These are phyloP conservation scores for Leptographium procerum DNA, from an alignment of 2,329 filamentous ascomycete species.

Conservation along the genomic window DNA sequence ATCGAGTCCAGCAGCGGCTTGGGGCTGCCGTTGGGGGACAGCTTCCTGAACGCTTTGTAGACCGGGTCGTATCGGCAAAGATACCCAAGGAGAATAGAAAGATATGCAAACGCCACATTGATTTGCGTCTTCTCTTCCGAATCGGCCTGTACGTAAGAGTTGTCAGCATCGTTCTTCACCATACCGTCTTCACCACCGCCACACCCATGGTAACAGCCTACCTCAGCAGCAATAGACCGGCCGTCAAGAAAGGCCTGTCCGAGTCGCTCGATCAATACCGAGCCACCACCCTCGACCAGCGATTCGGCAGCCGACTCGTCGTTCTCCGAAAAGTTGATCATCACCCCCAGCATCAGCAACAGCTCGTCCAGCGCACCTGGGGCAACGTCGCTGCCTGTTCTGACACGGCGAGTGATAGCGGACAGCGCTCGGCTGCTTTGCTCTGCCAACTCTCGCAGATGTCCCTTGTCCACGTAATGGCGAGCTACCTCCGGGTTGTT, in stretches of 20 bases:
- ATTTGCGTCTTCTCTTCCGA: slow-evolving; percentile 64
- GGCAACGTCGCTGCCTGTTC: slow-evolving; percentile 37
- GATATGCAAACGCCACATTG: slow-evolving; percentile 77
- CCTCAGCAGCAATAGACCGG: slow-evolving; percentile 54
- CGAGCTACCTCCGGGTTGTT: slow-evolving; percentile 60
- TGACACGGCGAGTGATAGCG: slow-evolving; percentile 30
- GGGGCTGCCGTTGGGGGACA: slow-evolving; percentile 32
- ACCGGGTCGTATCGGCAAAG: slow-evolving; percentile 49
- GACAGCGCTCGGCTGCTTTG: slow-evolving; percentile 41
- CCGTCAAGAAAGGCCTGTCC: slow-evolving; percentile 57
- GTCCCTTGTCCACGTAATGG: slow-evolving; percentile 50
- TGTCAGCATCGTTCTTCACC: not conserved
- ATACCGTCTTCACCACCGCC: too few relatives aligned
- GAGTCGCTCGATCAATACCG: slow-evolving; percentile 35
- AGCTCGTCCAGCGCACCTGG: slow-evolving; percentile 53
- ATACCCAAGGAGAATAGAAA: slow-evolving; percentile 75
- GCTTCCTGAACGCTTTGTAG: slow-evolving; percentile 29
- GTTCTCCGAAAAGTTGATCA: slow-evolving; percentile 82
- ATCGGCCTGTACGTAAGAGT: slow-evolving; percentile 39
- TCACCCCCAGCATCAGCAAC: slow-evolving; percentile 65
- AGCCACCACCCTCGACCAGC: slow-evolving; percentile 25
- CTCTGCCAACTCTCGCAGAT: slow-evolving; percentile 37
- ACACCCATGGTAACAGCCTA: slow-evolving; percentile 29
- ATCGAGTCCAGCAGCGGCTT: slow-evolving; percentile 38
- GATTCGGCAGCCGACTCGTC: slow-evolving; percentile 48